A percentile compares a stretch with the other conserved stretches of the same genome.
Conservation (phyloP, 345 rosid species). For the Lepidium sativum region DNA sequence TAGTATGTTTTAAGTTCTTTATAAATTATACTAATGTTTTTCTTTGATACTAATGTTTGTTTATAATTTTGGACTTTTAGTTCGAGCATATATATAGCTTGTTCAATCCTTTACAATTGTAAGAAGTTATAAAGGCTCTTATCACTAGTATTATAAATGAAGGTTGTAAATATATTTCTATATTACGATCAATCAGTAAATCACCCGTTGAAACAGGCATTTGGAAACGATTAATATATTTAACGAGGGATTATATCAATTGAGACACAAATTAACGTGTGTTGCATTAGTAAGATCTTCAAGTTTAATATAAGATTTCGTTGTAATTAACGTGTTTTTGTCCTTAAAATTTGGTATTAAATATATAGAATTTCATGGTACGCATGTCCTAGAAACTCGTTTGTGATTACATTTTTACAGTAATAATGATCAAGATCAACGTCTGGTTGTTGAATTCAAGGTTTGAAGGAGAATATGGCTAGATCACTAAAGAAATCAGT, state of each 20-base stretch:
- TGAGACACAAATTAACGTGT: background rate
- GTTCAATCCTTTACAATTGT: too few species aligned
- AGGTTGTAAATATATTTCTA: too few species aligned
- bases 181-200: too few species aligned
- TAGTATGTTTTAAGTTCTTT: background rate
- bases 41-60: too few species aligned
- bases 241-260: background rate
- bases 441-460: background rate
- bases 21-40: too few species aligned
- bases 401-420: background rate
- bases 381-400: constrained; percentile 15
- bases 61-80: too few species aligned
- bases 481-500: constrained; percentile 37
- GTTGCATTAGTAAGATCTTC: background rate
- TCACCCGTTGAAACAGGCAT: too few species aligned
- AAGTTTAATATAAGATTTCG: background rate
- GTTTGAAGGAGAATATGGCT: constrained; percentile 8
- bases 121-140: too few species aligned
- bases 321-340: background rate
- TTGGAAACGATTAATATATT: background rate
- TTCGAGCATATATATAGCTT: too few species aligned
- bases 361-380: background rate
- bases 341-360: background rate
- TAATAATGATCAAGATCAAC: background rate
- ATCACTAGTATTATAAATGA: too few species aligned